Evolutionary conservation across 2,329 filamentous ascomycete genomes (phyloP), one percentile per base, ranked within the genome.

Genomic region (Phyllosticta citriasiana): DNA sequence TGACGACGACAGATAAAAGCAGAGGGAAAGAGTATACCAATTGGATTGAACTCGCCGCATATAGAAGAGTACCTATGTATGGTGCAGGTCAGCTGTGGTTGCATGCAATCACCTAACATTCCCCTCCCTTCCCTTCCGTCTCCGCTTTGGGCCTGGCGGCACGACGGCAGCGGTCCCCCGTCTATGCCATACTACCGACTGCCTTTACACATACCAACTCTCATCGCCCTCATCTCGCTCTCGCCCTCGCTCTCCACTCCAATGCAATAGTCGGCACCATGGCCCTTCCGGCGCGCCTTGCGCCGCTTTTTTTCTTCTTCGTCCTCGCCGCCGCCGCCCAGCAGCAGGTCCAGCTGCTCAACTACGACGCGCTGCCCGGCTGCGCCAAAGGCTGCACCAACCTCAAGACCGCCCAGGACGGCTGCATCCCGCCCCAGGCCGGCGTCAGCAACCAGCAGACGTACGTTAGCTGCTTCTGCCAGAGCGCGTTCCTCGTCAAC

Each of bases 401-500:
- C 55, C 69, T 77, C 59, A 53, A 58, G 66, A 67, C 58, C 72
- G 89, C 88, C 62, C 88, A 91, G 69, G 82, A 81, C 54, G 84
- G 79, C 64, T 95, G 91, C 73, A 80, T 87, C 1, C 86, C 87
- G 3, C 74, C 77, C 9, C 82, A 82, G 3, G 79, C 75, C 25
- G 72, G 80, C 4, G 72, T 74, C 6, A 78, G 79, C 57, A 78
- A 79, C 55, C 71, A 80, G 51, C 68, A 72, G 22, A 81, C 78
- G 53, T 89, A 88, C 71, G 78, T 84, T 57, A 78, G 79, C 40
- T 95, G 91, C 75, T 91, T 95, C 76, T 96, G 91, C 76, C 76
- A 80, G 67, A 84, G 87, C 57, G 65, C 78, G 12, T 76, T 80
- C 24, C 79, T 94, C 2, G 75, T 79, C 3, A 72, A 79, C 8